Conservation (phyloP, 1,284 basidiomycete genomes). For the Boletus holoroseus region DNA sequence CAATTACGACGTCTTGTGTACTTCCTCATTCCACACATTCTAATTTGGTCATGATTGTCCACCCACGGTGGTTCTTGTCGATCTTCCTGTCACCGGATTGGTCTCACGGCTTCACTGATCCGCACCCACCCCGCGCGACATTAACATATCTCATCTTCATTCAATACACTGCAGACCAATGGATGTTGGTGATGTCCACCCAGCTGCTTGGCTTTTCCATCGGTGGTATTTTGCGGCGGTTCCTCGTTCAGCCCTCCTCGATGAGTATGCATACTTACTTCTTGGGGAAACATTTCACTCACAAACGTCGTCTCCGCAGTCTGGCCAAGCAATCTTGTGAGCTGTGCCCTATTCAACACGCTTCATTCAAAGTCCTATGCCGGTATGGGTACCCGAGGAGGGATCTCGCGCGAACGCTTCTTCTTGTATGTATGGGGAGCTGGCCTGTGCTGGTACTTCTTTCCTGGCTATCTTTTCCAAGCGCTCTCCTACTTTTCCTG, state of each 20-base stretch:
- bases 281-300: not conserved
- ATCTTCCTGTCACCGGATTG: not conserved
- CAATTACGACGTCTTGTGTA: not conserved
- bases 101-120: not conserved
- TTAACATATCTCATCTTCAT: slow-evolving; percentile 28
- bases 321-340: slow-evolving; percentile 83
- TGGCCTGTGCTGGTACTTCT: slow-evolving; percentile 63
- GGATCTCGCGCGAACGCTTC: slow-evolving; percentile 73
- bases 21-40: not conserved
- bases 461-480: slow-evolving; percentile 69
- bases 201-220: slow-evolving; percentile 85
- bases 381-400: slow-evolving; percentile 56
- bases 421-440: slow-evolving; percentile 58
- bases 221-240: slow-evolving; percentile 70
- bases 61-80: not conserved
- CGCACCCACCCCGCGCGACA: not conserved
- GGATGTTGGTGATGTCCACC: slow-evolving; percentile 79
- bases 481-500: slow-evolving; percentile 64
- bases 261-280: slow-evolving; percentile 53
- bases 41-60: not conserved
- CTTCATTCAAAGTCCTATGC: slow-evolving; percentile 58
- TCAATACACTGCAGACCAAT: slow-evolving; percentile 47
- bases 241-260: slow-evolving; percentile 81
- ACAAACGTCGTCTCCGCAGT: slow-evolving; percentile 37
- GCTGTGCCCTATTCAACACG: slow-evolving; percentile 78